Evolutionary conservation across 495 filamentous ascomycete species (phyloP).

Genomic region (Neurospora discreta): DNA sequence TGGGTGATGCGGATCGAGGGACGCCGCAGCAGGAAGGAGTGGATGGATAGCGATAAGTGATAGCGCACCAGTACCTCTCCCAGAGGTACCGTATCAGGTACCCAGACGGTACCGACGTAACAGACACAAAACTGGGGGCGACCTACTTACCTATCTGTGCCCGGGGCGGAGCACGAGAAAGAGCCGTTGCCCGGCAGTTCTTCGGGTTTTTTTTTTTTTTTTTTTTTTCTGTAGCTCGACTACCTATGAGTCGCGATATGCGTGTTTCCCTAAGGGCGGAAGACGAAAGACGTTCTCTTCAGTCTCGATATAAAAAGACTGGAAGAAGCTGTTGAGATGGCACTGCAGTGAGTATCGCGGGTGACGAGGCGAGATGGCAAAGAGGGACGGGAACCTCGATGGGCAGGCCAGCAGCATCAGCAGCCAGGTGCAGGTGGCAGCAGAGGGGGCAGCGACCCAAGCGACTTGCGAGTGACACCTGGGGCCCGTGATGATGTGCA

Average conservation of each 20-base stretch:
- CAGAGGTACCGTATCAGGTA: neutral
- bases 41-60: neutral
- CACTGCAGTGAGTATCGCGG: neutral
- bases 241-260: neutral
- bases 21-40: slow-evolving; percentile 1
- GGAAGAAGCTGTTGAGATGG: neutral
- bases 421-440: neutral
- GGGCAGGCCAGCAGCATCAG: neutral
- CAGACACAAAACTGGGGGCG: neutral
- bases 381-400: neutral
- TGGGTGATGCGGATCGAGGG: slow-evolving; percentile 2
- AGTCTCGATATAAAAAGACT: neutral
- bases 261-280: neutral
- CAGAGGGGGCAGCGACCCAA: neutral
- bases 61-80: neutral
- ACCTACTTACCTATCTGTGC: neutral
- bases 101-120: neutral
- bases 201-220: neutral
- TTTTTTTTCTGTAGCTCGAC: too few relatives aligned
- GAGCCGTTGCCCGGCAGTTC: neutral
- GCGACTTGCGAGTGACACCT: slow-evolving; percentile 8
- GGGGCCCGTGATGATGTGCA: slow-evolving; percentile 20
- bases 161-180: neutral
- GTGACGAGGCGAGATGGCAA: slow-evolving; percentile 5
- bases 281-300: neutral